A percentile compares a stretch with the other conserved stretches of the same genome.
phyloP scores from a whole-genome alignment of 495 filamentous ascomycete species.

The Aspergillus hancockii region DNA sequence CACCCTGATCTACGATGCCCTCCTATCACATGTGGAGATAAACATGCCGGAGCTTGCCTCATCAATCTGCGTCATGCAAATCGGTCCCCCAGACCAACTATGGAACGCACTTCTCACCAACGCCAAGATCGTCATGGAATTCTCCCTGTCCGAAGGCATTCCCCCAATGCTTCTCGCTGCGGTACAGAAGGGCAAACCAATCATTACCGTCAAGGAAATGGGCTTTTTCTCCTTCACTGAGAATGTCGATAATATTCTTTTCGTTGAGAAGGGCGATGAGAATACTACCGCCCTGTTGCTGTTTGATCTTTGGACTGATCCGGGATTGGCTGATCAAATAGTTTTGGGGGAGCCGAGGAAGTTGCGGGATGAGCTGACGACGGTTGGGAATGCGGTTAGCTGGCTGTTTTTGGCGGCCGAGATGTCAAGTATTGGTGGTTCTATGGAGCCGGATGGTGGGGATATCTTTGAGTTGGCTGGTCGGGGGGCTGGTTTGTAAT shows the following conservation, averaged over 20 bases:
- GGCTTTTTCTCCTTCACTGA: background rate
- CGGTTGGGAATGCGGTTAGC: conserved; percentile 14
- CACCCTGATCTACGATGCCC: conserved; percentile 33
- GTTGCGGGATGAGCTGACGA: conserved; percentile 5
- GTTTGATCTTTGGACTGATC: background rate
- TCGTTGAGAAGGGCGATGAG: conserved; percentile 5
- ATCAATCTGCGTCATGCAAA: conserved; percentile 66
- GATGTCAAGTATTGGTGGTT: background rate
- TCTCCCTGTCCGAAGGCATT: conserved; percentile 72
- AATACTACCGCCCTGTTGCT: background rate
- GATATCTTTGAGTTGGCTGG: conserved; percentile 9
- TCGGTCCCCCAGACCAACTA: conserved; percentile 71
- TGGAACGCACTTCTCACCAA: conserved; percentile 67
- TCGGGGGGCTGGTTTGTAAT: background rate
- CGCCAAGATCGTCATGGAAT: conserved; percentile 64
- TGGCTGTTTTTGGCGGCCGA: conserved; percentile 14
- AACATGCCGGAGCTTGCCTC: conserved; percentile 49
- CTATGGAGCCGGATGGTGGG: conserved; percentile 4
- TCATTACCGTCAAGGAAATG: conserved; percentile 7
- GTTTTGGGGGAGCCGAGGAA: background rate
- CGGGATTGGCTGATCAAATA: background rate
- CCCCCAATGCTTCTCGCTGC: conserved; percentile 78
- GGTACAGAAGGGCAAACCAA: conserved; percentile 53
- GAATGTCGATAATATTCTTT: background rate
- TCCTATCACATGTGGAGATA: conserved; percentile 53